These are phyloP conservation scores for Barnettozyma populi DNA, from an alignment of 805 yeast species.

Conservation along the genomic window DNA sequence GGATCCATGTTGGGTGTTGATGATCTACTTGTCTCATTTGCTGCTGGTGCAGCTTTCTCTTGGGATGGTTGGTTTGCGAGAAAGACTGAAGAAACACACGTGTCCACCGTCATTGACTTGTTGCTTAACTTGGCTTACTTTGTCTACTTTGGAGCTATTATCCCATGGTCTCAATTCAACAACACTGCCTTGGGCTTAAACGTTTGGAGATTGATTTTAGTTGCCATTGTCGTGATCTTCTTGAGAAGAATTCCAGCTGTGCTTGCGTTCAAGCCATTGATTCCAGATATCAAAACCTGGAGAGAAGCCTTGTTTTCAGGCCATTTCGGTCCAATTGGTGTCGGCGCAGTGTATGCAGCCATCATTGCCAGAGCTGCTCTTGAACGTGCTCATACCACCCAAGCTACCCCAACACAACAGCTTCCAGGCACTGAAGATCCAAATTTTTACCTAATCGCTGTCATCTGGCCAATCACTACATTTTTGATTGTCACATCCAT, in stretches of 20 bases:
- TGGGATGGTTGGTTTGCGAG: slow-evolving; percentile 91
- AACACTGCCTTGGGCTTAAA: slow-evolving; percentile 52
- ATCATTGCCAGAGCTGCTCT: slow-evolving; percentile 70
- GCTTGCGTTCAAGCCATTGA: slow-evolving; percentile 63
- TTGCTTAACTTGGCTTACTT: slow-evolving; percentile 79
- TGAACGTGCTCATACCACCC: slow-evolving; percentile 45
- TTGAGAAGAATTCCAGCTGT: slow-evolving; percentile 83
- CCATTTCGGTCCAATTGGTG: slow-evolving; percentile 95
- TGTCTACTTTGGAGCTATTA: slow-evolving; percentile 83
- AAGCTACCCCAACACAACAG: slow-evolving; percentile 50
- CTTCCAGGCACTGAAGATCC: slow-evolving; percentile 43
- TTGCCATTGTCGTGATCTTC: slow-evolving; percentile 69
- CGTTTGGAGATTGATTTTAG: slow-evolving; percentile 73
- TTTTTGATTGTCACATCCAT: slow-evolving; percentile 79
- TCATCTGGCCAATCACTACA: slow-evolving; percentile 79
- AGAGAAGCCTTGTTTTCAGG: slow-evolving; percentile 93
- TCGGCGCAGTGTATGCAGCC: slow-evolving; percentile 84
- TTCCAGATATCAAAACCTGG: slow-evolving; percentile 88
- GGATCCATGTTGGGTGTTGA: slow-evolving; percentile 87
- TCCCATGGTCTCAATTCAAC: slow-evolving; percentile 84
- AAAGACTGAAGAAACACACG: slow-evolving; percentile 79
- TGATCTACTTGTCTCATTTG: slow-evolving; percentile 81
- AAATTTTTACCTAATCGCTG: slow-evolving; percentile 54
- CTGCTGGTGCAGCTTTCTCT: slow-evolving; percentile 90
- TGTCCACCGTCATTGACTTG: slow-evolving; percentile 85